Evolutionary conservation across 139 green algal species (phyloP), one percentile per base, ranked within the genome.

Genomic region (Tetradesmus lagerheimii): DNA sequence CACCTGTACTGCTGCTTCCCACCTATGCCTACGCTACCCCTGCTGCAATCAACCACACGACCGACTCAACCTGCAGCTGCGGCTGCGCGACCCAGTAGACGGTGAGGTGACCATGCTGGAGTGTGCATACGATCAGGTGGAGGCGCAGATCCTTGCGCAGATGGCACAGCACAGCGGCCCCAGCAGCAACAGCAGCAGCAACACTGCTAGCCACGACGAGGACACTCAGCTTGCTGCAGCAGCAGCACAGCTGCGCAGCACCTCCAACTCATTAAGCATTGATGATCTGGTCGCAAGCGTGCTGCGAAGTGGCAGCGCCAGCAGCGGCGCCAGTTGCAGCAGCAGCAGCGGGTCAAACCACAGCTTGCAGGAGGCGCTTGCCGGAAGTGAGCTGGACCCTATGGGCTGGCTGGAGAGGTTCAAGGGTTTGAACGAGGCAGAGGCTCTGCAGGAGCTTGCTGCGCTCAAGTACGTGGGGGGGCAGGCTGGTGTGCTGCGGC

Each of bases 401-500:
- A 23, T 41, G 45, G 77, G 18, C 12, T 91, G 79, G 79, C 57
- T 91, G 20, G 62, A 86, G 41, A 35, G 87, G 37, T 87, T 91
- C 45, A 81, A 91, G 79, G 87, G 35, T 29, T 20, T 90, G 76
- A 79, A 11, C 23, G 86, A 90, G 53, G 76, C 50, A 37, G 86
- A 90, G 20, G 86, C 86, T 20, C 29, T 90, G 76, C 75, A 75
- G 37, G 78, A 91, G 39, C 79, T 91, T 37, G 37, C 53, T 18
- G 43, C 37, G 37, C 23, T 91, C 50, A 84, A 84, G 78, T 83
- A 91, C 50, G 27, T 87, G 38, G 79, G 41, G 3, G 87, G 79
- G 20, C 53, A 81, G 25, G 64, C 53, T 23, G 87, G 57, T 4
- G 29, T 91, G 37, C 80, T 87, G 78, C 11, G 78, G 78, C 87